Base-by-base conservation (phyloP, 1,284 basidiomycete genomes). In the Amylostereum chailletii region DNA sequence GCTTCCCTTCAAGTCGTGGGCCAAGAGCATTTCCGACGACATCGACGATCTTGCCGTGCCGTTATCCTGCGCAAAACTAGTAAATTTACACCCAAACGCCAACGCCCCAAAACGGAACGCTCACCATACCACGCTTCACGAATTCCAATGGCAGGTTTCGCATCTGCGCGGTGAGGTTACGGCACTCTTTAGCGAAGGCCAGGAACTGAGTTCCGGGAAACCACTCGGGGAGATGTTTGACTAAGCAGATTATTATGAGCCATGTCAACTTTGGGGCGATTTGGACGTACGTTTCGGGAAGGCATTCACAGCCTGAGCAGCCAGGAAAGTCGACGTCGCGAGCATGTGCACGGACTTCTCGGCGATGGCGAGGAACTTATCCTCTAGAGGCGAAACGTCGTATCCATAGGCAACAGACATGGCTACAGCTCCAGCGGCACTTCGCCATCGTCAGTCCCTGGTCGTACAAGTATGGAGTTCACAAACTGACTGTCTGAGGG, bases 191-290 rank as follows among this genome's bases (percentile, higher is more conserved):
- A 7, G 50, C 45, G 36, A 53, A 38, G 5, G 50, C 41, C 33
- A 47, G 47, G 9, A 46, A 52, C 33, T 41, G 46, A 0, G 51
- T 27, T 45, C 51, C 51, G 1, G 51, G 10, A 1, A 52, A 3
- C 49, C 51, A 52, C 29, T 42, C 51, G 3, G 51, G 51, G 3
- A 52, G 45, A 45, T 51, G 6, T 9, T 38, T 43, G 4, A 52
- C 51, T 52, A n/a, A n/a, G n/a, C n/a, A n/a, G n/a, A n/a, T n/a
- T n/a, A n/a, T n/a, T n/a, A n/a, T n/a, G 19, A 19, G 19, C 19
- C 19, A 19, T 19, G 19, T 19, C 19, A 19, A 19, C 19, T 19
- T 19, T 19, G 19, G 19, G 19, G 1, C 19, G 19, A 19, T 19
- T 19, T 19, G 19, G 19, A 19, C 19, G 19, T 19, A 19, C 19